Percentiles rank a stretch among this genome's conserved stretches.
phyloP scores from a whole-genome alignment of 2,329 filamentous ascomycete genomes.

The Colletotrichum eremochloae region DNA sequence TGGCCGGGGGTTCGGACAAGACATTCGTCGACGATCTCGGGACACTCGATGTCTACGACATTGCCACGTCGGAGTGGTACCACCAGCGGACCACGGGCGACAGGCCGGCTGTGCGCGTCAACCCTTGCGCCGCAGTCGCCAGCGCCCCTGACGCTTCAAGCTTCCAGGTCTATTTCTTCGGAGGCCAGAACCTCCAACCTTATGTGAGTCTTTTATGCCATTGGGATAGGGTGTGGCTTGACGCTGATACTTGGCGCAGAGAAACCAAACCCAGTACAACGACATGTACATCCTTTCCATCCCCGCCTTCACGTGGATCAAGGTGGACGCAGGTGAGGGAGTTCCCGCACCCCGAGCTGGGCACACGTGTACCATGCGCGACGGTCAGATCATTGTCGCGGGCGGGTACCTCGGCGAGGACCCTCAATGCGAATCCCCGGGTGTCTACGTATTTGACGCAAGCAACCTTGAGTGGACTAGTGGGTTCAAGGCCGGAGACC shows the following conservation, averaged over 20 bases:
- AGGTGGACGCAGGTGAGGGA: constrained; percentile 66
- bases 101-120: constrained; percentile 75
- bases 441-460: constrained; percentile 81
- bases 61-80: constrained; percentile 79
- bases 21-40: constrained; percentile 71
- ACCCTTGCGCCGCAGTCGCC: constrained; percentile 78
- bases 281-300: constrained; percentile 83
- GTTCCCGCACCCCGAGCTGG: constrained; percentile 73
- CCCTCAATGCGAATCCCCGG: constrained; percentile 74
- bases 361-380: constrained; percentile 77
- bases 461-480: constrained; percentile 73
- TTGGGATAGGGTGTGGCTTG: neutral
- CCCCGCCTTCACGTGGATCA: constrained; percentile 80
- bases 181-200: constrained; percentile 79
- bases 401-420: constrained; percentile 76
- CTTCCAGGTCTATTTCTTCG: constrained; percentile 84
- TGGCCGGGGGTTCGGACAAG: constrained; percentile 78
- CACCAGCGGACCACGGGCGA: constrained; percentile 77
- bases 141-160: constrained; percentile 79
- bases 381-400: constrained; percentile 78
- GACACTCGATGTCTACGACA: constrained; percentile 80
- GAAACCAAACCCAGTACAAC: constrained; percentile 69
- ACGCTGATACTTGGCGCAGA: constrained; percentile 46
- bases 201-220: constrained; percentile 55
- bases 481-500: constrained; percentile 70